Percentiles rank a stretch among this genome's conserved stretches.
phyloP scores from a whole-genome alignment of 2,329 filamentous ascomycete genomes.

The Uncinocarpus reesii region DNA sequence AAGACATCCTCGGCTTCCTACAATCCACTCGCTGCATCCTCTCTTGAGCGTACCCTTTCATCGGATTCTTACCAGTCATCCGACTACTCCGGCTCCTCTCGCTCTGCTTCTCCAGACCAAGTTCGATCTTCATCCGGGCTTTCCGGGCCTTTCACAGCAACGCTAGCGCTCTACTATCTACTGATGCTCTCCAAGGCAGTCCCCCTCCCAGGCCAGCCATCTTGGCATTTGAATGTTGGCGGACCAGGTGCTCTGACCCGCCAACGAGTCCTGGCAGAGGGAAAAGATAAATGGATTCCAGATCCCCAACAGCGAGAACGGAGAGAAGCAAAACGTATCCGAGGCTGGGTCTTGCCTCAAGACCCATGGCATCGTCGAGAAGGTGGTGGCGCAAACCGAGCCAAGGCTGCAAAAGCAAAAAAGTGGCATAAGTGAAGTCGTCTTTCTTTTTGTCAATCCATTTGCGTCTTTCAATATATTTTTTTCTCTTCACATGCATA shows the following conservation, averaged over 20 bases:
- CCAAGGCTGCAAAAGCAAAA: slow-evolving; percentile 22
- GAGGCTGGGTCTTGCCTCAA: slow-evolving; percentile 54
- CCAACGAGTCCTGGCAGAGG: slow-evolving; percentile 43
- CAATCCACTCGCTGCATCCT: slow-evolving; percentile 10
- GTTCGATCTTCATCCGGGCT: slow-evolving; percentile 18
- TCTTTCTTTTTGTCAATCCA: background rate
- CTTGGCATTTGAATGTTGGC: slow-evolving; percentile 52
- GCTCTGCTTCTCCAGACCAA: slow-evolving; percentile 18
- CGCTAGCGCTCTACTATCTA: slow-evolving; percentile 53
- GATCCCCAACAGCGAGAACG: slow-evolving; percentile 51
- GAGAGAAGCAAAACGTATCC: slow-evolving; percentile 48
- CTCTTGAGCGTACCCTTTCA: slow-evolving; percentile 15
- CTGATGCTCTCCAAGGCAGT: slow-evolving; percentile 56
- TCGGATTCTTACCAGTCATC: slow-evolving; percentile 26
- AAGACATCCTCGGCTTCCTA: slow-evolving; percentile 31
- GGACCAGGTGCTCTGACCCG: slow-evolving; percentile 48
- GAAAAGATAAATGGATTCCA: slow-evolving; percentile 53
- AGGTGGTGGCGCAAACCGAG: slow-evolving; percentile 29
- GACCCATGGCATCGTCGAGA: slow-evolving; percentile 52
- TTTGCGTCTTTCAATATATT: background rate
- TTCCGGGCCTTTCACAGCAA: slow-evolving; percentile 43
- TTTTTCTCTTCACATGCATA: background rate
- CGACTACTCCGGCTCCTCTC: slow-evolving; percentile 25
- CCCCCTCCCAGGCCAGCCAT: slow-evolving; percentile 47
- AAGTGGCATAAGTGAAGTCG: slow-evolving; percentile 30